A percentile compares a stretch with the other conserved stretches of the same genome.
Conservation (phyloP, 257 asterid genomes). For the Capsicum pubescens region DNA sequence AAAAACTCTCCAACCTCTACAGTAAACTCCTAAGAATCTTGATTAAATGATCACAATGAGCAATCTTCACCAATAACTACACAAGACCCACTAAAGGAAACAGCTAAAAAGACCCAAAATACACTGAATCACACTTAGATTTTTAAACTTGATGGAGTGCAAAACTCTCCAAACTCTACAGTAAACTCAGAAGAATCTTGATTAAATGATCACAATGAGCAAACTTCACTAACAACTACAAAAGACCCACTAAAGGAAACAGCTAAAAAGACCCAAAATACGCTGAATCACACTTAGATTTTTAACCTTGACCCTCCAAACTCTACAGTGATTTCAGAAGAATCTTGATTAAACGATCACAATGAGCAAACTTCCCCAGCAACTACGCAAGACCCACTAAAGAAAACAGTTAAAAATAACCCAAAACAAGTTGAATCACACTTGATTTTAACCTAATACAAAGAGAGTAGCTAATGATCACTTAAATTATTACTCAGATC, state of each 20-base stretch:
- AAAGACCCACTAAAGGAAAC: not conserved
- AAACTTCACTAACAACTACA: not conserved
- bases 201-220: not conserved
- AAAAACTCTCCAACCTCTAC: too few relatives aligned
- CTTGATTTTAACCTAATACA: not conserved
- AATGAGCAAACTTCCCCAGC: not conserved
- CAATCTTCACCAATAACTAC: not conserved
- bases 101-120: not conserved
- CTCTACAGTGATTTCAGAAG: too few relatives aligned
- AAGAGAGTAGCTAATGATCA: not conserved
- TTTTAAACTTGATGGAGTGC: too few relatives aligned
- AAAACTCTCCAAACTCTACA: too few relatives aligned
- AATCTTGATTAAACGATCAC: not conserved
- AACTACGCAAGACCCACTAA: not conserved
- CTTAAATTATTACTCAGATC: too few relatives aligned
- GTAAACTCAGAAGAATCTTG: not conserved
- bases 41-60: slow-evolving; percentile 4
- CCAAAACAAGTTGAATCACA: not conserved
- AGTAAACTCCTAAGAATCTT: too few relatives aligned
- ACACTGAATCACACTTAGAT: not conserved
- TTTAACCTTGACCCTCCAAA: not conserved
- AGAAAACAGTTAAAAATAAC: not conserved
- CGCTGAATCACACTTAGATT: not conserved
- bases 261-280: not conserved
- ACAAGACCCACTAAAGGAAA: not conserved